A percentile compares a stretch with the other conserved stretches of the same genome.
These are phyloP conservation scores for Cladosporium velox DNA, from an alignment of 2,329 filamentous ascomycete species.

Conservation along the genomic window DNA sequence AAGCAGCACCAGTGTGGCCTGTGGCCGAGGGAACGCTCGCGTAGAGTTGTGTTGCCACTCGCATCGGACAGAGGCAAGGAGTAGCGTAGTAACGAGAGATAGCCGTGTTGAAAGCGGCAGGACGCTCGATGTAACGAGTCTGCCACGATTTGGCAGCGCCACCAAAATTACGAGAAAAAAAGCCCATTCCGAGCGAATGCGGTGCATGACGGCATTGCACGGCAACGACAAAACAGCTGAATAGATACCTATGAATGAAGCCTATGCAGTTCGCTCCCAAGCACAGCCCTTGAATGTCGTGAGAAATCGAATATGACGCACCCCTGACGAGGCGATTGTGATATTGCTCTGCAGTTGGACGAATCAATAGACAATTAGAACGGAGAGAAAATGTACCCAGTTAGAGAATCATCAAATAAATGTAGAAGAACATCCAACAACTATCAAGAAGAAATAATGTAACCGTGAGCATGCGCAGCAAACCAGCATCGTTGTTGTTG, in stretches of 20 bases:
- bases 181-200: constrained; percentile 12
- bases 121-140: constrained; percentile 43
- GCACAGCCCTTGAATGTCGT: neutral
- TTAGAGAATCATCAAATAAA: neutral
- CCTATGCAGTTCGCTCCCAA: constrained; percentile 16
- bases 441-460: neutral
- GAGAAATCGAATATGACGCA: neutral
- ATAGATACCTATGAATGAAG: constrained; percentile 21
- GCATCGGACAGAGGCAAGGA: constrained; percentile 63
- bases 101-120: constrained; percentile 55
- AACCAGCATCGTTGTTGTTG: neutral
- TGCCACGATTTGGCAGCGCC: constrained; percentile 20
- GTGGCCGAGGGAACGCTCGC: neutral
- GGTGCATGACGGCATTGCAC: constrained; percentile 19
- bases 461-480: neutral
- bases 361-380: no score
- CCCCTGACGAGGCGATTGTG: constrained; percentile 3
- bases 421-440: neutral
- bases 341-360: neutral
- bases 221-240: constrained; percentile 11
- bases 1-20: neutral
- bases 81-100: constrained; percentile 90
- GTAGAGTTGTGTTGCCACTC: neutral
- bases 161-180: constrained; percentile 18
- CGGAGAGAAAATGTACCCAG: neutral